Evolutionary conservation across 192 early-diverging fungal species (phyloP), one percentile per base, ranked within the genome.

Genomic region (Entomortierella lignicola): DNA sequence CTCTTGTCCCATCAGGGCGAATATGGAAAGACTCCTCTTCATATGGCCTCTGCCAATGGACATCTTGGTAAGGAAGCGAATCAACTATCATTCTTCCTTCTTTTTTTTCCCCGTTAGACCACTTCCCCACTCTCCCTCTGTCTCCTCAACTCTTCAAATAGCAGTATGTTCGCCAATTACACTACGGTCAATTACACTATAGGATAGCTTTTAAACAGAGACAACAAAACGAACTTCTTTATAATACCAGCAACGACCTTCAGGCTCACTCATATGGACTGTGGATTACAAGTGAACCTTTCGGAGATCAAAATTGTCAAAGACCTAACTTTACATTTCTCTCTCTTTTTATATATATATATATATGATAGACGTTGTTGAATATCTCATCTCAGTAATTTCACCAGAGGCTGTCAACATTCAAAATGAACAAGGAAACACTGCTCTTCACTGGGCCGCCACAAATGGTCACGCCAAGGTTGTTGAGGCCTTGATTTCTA

Each of bases 361-460:
- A n/a, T n/a, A n/a, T n/a, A n/a, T n/a, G n/a, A n/a, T 58, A 88
- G 87, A 90, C 23, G 85, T 88, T 55, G 86, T 90, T 11, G 69
- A 83, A 32, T 87, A 66, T 57, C 69, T 90, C 60, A 72, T 85
- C 58, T 58, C 85, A 7, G 60, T 77, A 21, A 81, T 66, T n/a
- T 66, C 73, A 39, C 39, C 69, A 42, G 55, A 56, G 27, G 61
- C 67, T 55, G 63, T 91, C 69, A 88, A 90, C 66, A 68, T 66
- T 42, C 82, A 84, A 55, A 91, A 90, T 68, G 82, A 88, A 25
- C 82, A 86, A 71, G 90, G 89, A 55, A 90, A 90, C 69, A 89
- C 92, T 20, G 84, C 94, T 30, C 82, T 96, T 47, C 94, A 96
- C 72, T 96, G 94, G 94, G 92, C 93, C 55, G 92, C 93, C 13